Percentiles rank a stretch among this genome's conserved stretches.
Evolutionary conservation across 352 stramenopile species (phyloP).

Genomic region (Bremia lactucae): DNA sequence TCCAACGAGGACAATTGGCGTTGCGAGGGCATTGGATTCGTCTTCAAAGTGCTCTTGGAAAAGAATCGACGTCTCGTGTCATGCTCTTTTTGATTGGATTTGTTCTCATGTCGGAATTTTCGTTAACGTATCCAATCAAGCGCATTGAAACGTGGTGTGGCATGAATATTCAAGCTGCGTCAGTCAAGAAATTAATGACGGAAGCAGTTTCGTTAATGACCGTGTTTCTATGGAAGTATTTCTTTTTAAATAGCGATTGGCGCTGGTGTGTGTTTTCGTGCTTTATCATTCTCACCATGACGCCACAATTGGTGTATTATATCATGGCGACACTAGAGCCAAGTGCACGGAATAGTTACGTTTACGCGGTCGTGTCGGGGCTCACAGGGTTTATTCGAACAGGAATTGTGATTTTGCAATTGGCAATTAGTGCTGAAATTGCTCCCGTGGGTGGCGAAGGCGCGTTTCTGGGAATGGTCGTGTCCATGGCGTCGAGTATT

Average conservation of each 20-base stretch:
- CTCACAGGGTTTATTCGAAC: conserved; percentile 29
- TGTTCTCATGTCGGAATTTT: conserved; percentile 41
- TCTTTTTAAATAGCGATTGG: conserved; percentile 22
- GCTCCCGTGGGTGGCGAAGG: conserved; percentile 30
- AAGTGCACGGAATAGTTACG: conserved; percentile 8
- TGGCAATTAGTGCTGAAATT: conserved; percentile 33
- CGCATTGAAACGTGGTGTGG: conserved; percentile 30
- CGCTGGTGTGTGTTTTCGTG: conserved; percentile 27
- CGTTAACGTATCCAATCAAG: conserved; percentile 26
- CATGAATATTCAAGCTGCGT: conserved; percentile 23
- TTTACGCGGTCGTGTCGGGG: conserved; percentile 28
- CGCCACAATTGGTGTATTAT: conserved; percentile 18
- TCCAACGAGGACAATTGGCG: conserved; percentile 13
- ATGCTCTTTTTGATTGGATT: conserved; percentile 32
- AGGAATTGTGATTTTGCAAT: conserved; percentile 24
- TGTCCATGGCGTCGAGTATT: conserved; percentile 33
- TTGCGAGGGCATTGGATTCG: conserved; percentile 24
- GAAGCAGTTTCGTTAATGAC: conserved; percentile 24
- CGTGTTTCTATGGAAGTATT: conserved; percentile 23
- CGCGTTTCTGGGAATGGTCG: conserved; percentile 29
- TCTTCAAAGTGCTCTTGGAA: conserved; percentile 22
- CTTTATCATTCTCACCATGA: conserved; percentile 23
- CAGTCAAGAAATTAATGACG: conserved; percentile 17
- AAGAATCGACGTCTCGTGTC: conserved; percentile 27
- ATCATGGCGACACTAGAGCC: conserved; percentile 20